These are phyloP conservation scores for Trichoderma sp. DNA, from an alignment of 2,329 filamentous ascomycete genomes.

Conservation along the genomic window DNA sequence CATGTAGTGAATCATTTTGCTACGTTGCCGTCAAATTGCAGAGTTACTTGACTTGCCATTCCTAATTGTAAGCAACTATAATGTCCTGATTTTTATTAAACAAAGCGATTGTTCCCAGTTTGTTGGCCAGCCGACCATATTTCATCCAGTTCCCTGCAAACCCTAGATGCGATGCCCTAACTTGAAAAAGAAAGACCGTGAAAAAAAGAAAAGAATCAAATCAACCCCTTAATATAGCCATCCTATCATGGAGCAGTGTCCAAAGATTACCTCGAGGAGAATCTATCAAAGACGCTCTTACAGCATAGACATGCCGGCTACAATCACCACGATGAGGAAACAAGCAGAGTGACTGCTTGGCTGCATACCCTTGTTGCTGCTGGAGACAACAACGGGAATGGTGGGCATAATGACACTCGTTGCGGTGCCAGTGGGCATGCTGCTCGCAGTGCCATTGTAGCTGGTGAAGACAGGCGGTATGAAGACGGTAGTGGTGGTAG, in stretches of 20 bases:
- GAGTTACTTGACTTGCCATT: neutral
- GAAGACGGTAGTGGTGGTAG: slow-evolving; percentile 38
- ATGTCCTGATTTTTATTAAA: neutral
- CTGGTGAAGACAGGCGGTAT: slow-evolving; percentile 31
- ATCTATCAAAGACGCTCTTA: slow-evolving; percentile 26
- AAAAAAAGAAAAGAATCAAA: neutral
- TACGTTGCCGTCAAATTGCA: neutral
- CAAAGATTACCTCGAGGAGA: neutral
- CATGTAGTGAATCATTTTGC: neutral
- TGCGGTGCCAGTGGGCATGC: slow-evolving; percentile 31
- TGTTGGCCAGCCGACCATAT: neutral
- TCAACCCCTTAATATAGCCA: neutral
- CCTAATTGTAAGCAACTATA: neutral
- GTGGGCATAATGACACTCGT: slow-evolving; percentile 27
- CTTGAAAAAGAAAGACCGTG: neutral
- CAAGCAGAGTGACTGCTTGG: slow-evolving; percentile 36
- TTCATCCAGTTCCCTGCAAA: slow-evolving; percentile 7
- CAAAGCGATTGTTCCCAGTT: neutral
- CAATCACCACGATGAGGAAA: slow-evolving; percentile 41
- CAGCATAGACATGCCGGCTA: slow-evolving; percentile 37
- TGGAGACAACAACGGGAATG: slow-evolving; percentile 34
- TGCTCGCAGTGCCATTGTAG: slow-evolving; percentile 33
- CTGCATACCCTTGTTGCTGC: slow-evolving; percentile 36
- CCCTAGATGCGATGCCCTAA: neutral
- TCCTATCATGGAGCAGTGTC: neutral